Evolutionary conservation across 495 filamentous ascomycete species (phyloP).

Genomic region (Penicillium lagena): DNA sequence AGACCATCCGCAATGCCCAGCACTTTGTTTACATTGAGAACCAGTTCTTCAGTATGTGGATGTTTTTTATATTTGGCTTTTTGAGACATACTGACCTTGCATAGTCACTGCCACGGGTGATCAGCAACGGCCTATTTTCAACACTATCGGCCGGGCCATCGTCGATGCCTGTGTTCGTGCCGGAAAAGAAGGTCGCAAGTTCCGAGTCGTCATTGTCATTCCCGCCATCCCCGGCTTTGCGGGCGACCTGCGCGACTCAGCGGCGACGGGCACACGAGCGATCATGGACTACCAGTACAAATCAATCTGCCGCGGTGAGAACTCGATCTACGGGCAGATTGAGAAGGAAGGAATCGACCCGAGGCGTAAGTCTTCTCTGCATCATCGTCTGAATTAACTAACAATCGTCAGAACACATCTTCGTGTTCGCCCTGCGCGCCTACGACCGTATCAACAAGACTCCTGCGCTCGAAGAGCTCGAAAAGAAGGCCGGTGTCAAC

Average conservation of each 20-base stretch:
- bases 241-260: slow-evolving; percentile 76
- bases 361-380: slow-evolving; percentile 18
- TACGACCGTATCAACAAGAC: slow-evolving; percentile 89
- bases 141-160: slow-evolving; percentile 79
- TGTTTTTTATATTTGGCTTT: background rate
- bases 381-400: background rate
- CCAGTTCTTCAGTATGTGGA: slow-evolving; percentile 74
- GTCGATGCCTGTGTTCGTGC: slow-evolving; percentile 84
- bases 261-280: slow-evolving; percentile 77
- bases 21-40: slow-evolving; percentile 98
- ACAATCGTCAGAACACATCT: slow-evolving; percentile 58
- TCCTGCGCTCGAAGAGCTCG: slow-evolving; percentile 56
- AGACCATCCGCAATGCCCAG: slow-evolving; percentile 75
- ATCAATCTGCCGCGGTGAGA: slow-evolving; percentile 81
- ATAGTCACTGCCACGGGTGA: slow-evolving; percentile 83
- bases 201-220: slow-evolving; percentile 83
- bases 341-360: slow-evolving; percentile 74
- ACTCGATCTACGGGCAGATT: slow-evolving; percentile 82
- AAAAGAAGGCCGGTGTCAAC: slow-evolving; percentile 70
- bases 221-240: slow-evolving; percentile 92
- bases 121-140: slow-evolving; percentile 76
- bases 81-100: background rate
- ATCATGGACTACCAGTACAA: slow-evolving; percentile 99
- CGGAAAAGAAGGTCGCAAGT: slow-evolving; percentile 78
- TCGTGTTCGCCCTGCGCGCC: slow-evolving; percentile 83